Percentiles rank a stretch among this genome's conserved stretches.
Conservation (phyloP, 495 filamentous ascomycete species). For the Penicillium lividum region DNA sequence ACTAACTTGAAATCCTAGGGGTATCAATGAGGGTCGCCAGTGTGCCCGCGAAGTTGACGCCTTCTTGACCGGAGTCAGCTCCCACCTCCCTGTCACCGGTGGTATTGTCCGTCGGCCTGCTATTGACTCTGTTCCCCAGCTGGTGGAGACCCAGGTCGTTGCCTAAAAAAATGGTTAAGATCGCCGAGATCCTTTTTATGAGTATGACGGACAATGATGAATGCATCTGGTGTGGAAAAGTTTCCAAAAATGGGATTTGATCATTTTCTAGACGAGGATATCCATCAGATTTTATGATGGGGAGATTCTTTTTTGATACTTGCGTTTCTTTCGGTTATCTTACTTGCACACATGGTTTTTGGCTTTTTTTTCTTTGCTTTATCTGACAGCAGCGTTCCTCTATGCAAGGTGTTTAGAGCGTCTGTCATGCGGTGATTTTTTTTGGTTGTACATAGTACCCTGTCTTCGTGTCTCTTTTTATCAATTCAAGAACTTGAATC, state of each 20-base stretch:
- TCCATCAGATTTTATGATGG: background rate
- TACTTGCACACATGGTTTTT: background rate
- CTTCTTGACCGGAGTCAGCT: conserved; percentile 75
- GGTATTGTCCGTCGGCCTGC: conserved; percentile 88
- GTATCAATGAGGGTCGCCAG: conserved; percentile 98
- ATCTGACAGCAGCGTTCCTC: conserved; percentile 24
- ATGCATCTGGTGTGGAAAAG: conserved; percentile 6
- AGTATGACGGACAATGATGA: conserved; percentile 18
- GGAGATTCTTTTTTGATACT: conserved; percentile 13
- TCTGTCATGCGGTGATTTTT: conserved; percentile 25
- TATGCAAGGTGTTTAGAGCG: conserved; percentile 39
- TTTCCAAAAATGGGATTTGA: conserved; percentile 6
- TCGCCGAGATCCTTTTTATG: conserved; percentile 6
- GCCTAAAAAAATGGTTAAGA: conserved; percentile 21
- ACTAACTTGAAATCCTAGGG: conserved; percentile 51
- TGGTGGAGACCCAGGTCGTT: conserved; percentile 29
- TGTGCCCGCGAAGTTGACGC: conserved; percentile 92
- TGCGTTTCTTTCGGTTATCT: conserved; percentile 7
- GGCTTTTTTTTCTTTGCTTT: conserved; percentile 12
- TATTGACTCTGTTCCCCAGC: conserved; percentile 44
- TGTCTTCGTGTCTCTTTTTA: conserved; percentile 9
- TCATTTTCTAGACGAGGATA: background rate
- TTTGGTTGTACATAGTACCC: conserved; percentile 30
- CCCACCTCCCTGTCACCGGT: conserved; percentile 85
- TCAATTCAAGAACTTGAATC: background rate